Percentiles rank a stretch among this genome's conserved stretches.
phyloP scores from a whole-genome alignment of 2,329 filamentous ascomycete species.

The Trichophyton rubrum region DNA sequence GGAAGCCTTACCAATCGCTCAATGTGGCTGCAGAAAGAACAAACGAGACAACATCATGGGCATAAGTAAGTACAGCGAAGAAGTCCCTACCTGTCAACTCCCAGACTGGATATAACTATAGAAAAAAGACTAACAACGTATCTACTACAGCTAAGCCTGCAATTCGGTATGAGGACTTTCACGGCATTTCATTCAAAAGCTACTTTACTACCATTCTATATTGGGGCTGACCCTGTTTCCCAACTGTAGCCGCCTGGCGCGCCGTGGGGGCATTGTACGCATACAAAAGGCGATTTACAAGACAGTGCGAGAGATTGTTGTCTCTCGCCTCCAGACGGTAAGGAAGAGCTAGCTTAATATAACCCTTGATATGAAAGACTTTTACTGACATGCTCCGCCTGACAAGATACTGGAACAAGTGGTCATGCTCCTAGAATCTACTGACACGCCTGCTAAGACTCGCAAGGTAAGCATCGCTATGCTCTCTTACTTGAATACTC shows the following conservation, averaged over 20 bases:
- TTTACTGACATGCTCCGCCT: neutral
- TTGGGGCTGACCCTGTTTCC: neutral
- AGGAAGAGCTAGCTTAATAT: constrained; percentile 3
- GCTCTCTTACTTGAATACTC: neutral
- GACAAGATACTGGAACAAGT: constrained; percentile 19
- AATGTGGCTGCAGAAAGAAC: constrained; percentile 8
- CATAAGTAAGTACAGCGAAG: constrained; percentile 17
- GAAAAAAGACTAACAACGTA: neutral
- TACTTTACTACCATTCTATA: too few relatives aligned
- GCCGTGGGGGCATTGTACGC: constrained; percentile 23
- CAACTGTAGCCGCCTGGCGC: constrained; percentile 23
- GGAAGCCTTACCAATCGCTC: neutral
- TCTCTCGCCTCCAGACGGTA: constrained; percentile 16
- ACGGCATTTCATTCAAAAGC: neutral
- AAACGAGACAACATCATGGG: constrained; percentile 19
- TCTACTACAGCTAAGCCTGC: constrained; percentile 18
- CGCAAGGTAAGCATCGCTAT: constrained; percentile 10
- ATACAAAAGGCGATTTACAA: constrained; percentile 23
- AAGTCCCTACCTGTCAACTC: neutral
- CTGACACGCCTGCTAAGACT: constrained; percentile 6
- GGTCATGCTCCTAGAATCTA: constrained; percentile 16
- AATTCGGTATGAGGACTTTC: constrained; percentile 18
- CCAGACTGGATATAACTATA: neutral
- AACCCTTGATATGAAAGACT: neutral
- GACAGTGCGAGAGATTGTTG: constrained; percentile 16